Evolutionary conservation across 768 basidiomycete genomes (phyloP).

Genomic region (Dentipellis sp.): DNA sequence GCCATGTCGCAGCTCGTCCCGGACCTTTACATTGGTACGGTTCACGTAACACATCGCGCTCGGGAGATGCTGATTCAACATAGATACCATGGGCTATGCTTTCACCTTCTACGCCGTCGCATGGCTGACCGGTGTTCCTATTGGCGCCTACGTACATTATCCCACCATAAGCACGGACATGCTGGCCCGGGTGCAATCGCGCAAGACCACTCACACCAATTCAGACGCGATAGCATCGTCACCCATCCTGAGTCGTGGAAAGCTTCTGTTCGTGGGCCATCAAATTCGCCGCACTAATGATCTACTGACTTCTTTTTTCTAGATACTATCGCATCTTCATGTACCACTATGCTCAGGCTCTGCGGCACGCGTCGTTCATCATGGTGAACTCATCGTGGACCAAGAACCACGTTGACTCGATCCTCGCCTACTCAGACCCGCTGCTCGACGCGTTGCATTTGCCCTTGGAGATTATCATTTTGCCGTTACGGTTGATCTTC

Average conservation of each 20-base stretch:
- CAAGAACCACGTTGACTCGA: conserved; percentile 67
- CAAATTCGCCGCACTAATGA: neutral
- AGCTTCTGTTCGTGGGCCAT: conserved; percentile 45
- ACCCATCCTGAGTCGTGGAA: conserved; percentile 42
- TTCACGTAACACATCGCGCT: neutral
- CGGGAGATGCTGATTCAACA: neutral
- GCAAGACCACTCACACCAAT: conserved; percentile 57
- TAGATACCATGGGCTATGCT: conserved; percentile 98
- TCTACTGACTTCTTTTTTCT: neutral
- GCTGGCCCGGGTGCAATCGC: conserved; percentile 67
- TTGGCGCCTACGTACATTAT: conserved; percentile 93
- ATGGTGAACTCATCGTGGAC: conserved; percentile 99
- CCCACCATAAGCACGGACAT: conserved; percentile 95
- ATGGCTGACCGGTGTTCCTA: conserved; percentile 52
- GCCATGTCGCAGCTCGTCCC: conserved; percentile 74
- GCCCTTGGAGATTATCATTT: conserved; percentile 1
- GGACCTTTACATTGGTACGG: conserved; percentile 82
- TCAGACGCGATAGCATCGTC: conserved; percentile 46
- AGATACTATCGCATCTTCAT: conserved; percentile 91
- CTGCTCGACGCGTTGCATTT: conserved; percentile 37
- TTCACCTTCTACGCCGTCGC: conserved; percentile 82
- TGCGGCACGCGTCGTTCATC: conserved; percentile 63
- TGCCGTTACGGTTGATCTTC: neutral
- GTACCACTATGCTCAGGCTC: conserved; percentile 67
- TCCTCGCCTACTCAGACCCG: conserved; percentile 49